phyloP scores from a whole-genome alignment of 169 alveolate genomes.

The Plasmodium knowlesi region DNA sequence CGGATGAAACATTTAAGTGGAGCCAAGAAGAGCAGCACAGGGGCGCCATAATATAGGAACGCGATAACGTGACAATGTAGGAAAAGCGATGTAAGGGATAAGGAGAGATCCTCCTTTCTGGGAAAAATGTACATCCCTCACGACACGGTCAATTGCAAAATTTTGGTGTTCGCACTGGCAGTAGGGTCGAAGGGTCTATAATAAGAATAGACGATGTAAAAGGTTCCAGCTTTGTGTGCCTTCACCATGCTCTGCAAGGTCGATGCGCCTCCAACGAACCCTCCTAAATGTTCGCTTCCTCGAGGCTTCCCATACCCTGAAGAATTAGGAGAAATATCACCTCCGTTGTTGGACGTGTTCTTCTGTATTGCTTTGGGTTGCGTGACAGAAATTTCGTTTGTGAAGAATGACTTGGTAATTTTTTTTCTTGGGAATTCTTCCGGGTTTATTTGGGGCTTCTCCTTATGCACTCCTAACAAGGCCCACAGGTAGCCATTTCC shows the following conservation, averaged over 20 bases:
- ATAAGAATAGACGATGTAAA: constrained; percentile 26
- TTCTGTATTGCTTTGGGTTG: constrained; percentile 8
- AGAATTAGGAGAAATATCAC: background rate
- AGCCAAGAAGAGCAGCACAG: background rate
- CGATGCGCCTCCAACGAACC: constrained; percentile 16
- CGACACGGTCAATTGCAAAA: constrained; percentile 16
- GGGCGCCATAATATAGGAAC: background rate
- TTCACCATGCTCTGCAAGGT: constrained; percentile 23
- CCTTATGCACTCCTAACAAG: constrained; percentile 27
- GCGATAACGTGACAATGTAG: background rate
- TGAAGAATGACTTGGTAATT: constrained; percentile 15
- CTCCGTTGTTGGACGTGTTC: background rate
- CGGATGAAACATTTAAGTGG: background rate
- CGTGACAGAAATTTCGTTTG: constrained; percentile 47
- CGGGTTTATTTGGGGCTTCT: constrained; percentile 10
- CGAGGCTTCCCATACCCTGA: background rate
- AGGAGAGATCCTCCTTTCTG: background rate
- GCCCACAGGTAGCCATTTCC: constrained; percentile 61
- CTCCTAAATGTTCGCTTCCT: background rate
- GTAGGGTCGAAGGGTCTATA: constrained; percentile 64
- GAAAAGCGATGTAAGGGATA: background rate
- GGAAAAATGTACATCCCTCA: background rate
- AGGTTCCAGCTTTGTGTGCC: constrained; percentile 14
- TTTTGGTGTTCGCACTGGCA: constrained; percentile 18
- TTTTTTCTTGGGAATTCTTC: constrained; percentile 29